Percentiles rank a stretch among this genome's conserved stretches.
Evolutionary conservation across 2,329 filamentous ascomycete genomes (phyloP).

Genomic region (Diaporthe sp.): DNA sequence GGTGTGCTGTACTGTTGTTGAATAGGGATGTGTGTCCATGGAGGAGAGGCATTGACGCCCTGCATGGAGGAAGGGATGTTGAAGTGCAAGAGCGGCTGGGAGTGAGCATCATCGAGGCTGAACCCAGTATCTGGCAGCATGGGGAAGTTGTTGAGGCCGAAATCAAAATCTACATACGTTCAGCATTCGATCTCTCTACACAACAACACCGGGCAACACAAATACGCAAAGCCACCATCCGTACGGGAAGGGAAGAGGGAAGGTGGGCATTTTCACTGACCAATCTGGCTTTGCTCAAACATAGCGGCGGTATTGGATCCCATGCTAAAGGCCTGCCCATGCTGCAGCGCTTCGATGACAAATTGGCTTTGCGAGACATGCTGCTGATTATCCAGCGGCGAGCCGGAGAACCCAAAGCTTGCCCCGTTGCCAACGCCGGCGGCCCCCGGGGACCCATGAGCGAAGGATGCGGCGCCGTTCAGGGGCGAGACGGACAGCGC

Average conservation of each 20-base stretch:
- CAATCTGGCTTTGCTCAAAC: neutral
- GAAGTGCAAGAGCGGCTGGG: slow-evolving; percentile 47
- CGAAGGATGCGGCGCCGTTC: slow-evolving; percentile 6
- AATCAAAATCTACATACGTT: slow-evolving; percentile 51
- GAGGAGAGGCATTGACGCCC: slow-evolving; percentile 47
- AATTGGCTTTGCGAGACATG: slow-evolving; percentile 30
- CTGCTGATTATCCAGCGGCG: slow-evolving; percentile 23
- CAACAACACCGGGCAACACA: neutral
- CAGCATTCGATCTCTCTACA: slow-evolving; percentile 46
- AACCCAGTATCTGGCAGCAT: slow-evolving; percentile 24
- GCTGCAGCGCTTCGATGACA: slow-evolving; percentile 27
- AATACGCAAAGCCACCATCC: neutral
- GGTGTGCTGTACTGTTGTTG: neutral
- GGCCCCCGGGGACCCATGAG: neutral
- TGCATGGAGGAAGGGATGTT: slow-evolving; percentile 56
- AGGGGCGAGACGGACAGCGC: slow-evolving; percentile 10
- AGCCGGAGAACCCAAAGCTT: slow-evolving; percentile 27
- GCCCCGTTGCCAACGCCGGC: neutral
- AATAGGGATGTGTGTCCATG: slow-evolving; percentile 52
- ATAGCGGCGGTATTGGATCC: neutral
- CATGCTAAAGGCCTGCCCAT: slow-evolving; percentile 24
- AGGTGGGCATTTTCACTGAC: neutral
- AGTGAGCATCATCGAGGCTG: slow-evolving; percentile 46
- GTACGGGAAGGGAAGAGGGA: too few relatives aligned
- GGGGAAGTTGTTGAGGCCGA: slow-evolving; percentile 44